Percentiles rank a stretch among this genome's conserved stretches.
Evolutionary conservation across 768 basidiomycete genomes (phyloP).

Genomic region (Gloeostereum incarnatum): DNA sequence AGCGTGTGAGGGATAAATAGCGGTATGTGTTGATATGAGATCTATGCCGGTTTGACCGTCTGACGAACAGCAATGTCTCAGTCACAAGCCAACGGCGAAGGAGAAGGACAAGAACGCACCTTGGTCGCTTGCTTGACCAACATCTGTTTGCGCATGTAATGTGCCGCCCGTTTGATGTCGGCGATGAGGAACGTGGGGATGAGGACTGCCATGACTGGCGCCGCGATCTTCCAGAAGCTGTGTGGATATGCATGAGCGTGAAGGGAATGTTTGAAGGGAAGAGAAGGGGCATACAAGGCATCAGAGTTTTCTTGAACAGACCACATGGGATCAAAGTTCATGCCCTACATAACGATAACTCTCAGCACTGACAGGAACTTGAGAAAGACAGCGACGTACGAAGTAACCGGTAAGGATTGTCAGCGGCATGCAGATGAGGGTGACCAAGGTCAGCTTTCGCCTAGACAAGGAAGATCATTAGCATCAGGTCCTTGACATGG

Average conservation of each 20-base stretch:
- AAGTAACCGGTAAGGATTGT: conserved; percentile 71
- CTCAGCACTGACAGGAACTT: background rate
- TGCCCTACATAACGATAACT: conserved; percentile 33
- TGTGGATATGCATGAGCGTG: background rate
- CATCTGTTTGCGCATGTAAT: conserved; percentile 36
- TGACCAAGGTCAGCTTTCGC: conserved; percentile 57
- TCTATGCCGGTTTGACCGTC: no score
- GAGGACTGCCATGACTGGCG: conserved; percentile 48
- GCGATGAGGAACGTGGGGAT: conserved; percentile 41
- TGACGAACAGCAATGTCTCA: no score
- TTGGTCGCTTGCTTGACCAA: conserved; percentile 17
- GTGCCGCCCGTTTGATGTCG: conserved; percentile 36
- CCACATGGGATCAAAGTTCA: conserved; percentile 55
- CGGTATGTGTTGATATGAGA: no score
- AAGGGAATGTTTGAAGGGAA: background rate
- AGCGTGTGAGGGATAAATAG: no score
- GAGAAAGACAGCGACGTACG: conserved; percentile 26
- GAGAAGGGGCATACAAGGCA: conserved; percentile 25
- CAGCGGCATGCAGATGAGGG: conserved; percentile 62
- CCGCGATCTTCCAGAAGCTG: conserved; percentile 61
- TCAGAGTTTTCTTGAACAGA: conserved; percentile 35
- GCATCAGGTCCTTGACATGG: background rate
- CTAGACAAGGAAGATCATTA: conserved; percentile 17
- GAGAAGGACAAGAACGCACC: no score
- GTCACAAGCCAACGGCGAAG: no score